A percentile compares a stretch with the other conserved stretches of the same genome.
phyloP scores from a whole-genome alignment of 495 filamentous ascomycete species.

The Penicillium bialowiezense region DNA sequence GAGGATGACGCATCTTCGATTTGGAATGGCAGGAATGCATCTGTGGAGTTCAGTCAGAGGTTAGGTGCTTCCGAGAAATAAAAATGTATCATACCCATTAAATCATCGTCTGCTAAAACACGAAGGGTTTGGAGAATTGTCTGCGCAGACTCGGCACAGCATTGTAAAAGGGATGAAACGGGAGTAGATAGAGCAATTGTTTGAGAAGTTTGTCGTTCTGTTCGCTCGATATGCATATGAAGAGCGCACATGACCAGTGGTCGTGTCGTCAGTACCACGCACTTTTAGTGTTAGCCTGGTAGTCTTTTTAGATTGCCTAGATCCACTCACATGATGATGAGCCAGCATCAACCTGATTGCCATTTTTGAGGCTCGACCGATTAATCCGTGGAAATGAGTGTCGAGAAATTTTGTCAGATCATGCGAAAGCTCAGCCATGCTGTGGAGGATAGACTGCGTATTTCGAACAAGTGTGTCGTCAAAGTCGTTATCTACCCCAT shows the following conservation, averaged over 20 bases:
- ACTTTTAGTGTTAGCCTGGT: constrained; percentile 13
- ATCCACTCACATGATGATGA: constrained; percentile 27
- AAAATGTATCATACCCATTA: constrained; percentile 19
- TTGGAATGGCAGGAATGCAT: constrained; percentile 33
- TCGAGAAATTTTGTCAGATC: constrained; percentile 27
- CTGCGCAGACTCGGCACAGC: constrained; percentile 31
- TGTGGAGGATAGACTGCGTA: constrained; percentile 28
- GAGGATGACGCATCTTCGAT: constrained; percentile 33
- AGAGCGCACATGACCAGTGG: constrained; percentile 34
- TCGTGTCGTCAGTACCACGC: constrained; percentile 29
- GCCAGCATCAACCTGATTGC: constrained; percentile 30
- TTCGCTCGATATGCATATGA: constrained; percentile 28
- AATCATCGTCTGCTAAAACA: constrained; percentile 27
- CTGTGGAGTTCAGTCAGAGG: constrained; percentile 2
- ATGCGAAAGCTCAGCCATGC: constrained; percentile 26
- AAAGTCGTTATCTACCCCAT: constrained; percentile 25
- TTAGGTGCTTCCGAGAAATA: neutral
- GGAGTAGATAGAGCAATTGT: constrained; percentile 17
- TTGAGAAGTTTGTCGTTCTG: constrained; percentile 19
- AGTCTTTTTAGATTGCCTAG: neutral
- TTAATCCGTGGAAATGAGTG: constrained; percentile 27
- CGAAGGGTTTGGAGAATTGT: constrained; percentile 33
- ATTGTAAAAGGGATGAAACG: constrained; percentile 30
- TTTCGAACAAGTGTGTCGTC: constrained; percentile 25
- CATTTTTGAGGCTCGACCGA: constrained; percentile 29